Percentiles rank a stretch among this genome's conserved stretches.
Evolutionary conservation across 2,329 filamentous ascomycete genomes (phyloP).

Genomic region (Trichoderma gracile): DNA sequence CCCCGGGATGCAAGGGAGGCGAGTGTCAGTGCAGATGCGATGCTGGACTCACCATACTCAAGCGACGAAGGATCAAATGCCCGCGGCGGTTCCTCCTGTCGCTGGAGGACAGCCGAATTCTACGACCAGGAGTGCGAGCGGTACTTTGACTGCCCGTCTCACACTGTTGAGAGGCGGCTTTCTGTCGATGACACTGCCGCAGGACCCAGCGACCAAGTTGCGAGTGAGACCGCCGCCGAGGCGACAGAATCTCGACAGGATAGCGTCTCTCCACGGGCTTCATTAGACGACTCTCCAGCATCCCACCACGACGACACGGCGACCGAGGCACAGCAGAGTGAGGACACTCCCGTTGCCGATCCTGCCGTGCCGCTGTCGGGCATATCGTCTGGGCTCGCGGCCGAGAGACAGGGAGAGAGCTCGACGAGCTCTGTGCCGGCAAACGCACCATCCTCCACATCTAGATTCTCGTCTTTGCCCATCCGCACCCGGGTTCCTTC

Average conservation of each 20-base stretch:
- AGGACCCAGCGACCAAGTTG: slow-evolving; percentile 10
- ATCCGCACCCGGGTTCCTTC: slow-evolving; percentile 15
- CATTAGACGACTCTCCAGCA: background rate
- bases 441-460: slow-evolving; percentile 22
- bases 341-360: background rate
- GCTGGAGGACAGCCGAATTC: slow-evolving; percentile 43
- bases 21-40: slow-evolving; percentile 30
- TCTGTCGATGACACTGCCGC: slow-evolving; percentile 35
- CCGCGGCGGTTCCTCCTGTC: slow-evolving; percentile 34
- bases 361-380: background rate
- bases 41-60: slow-evolving; percentile 43
- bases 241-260: slow-evolving; percentile 15
- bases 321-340: background rate
- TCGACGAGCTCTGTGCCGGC: slow-evolving; percentile 5
- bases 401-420: background rate
- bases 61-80: slow-evolving; percentile 37
- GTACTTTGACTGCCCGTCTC: slow-evolving; percentile 53
- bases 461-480: slow-evolving; percentile 28
- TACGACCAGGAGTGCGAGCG: slow-evolving; percentile 49
- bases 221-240: slow-evolving; percentile 18
- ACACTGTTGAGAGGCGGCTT: slow-evolving; percentile 43
- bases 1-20: slow-evolving; percentile 22
- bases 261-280: background rate
- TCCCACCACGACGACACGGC: background rate
- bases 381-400: slow-evolving; percentile 2